Evolutionary conservation across 345 rosid species (phyloP).

Genomic region (Citropsis articulata): DNA sequence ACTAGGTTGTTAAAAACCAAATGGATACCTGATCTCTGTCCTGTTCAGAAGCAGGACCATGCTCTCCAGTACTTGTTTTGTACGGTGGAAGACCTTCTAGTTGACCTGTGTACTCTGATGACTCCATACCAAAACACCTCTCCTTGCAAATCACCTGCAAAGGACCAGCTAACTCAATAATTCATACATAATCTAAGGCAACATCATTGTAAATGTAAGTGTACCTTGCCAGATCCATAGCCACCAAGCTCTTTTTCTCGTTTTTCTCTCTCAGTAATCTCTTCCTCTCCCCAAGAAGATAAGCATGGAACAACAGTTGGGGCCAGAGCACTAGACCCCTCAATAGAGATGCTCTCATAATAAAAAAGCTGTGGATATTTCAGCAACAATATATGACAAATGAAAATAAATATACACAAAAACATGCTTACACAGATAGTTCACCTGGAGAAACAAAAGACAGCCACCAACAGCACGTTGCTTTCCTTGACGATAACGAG

Average conservation of each 20-base stretch:
- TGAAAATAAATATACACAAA: background rate
- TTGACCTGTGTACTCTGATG: conserved; percentile 20
- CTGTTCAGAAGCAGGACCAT: conserved; percentile 24
- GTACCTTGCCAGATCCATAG: conserved; percentile 47
- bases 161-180: conserved; percentile 13
- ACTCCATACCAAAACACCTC: conserved; percentile 15
- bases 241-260: conserved; percentile 46
- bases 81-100: conserved; percentile 11
- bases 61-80: conserved; percentile 11
- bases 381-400: conserved; percentile 3
- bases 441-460: conserved; percentile 49
- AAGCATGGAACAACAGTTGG: conserved; percentile 26
- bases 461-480: conserved; percentile 53
- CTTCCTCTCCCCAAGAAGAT: conserved; percentile 53
- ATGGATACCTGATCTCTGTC: conserved; percentile 25
- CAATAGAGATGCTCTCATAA: conserved; percentile 38
- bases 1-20: background rate
- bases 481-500: conserved; percentile 47
- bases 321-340: conserved; percentile 23
- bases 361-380: conserved; percentile 35
- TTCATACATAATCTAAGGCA: background rate
- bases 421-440: background rate
- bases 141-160: conserved; percentile 37
- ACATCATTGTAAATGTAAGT: background rate
- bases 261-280: conserved; percentile 46